phyloP scores from a whole-genome alignment of 768 basidiomycete species.

The Hericium erinaceus region DNA sequence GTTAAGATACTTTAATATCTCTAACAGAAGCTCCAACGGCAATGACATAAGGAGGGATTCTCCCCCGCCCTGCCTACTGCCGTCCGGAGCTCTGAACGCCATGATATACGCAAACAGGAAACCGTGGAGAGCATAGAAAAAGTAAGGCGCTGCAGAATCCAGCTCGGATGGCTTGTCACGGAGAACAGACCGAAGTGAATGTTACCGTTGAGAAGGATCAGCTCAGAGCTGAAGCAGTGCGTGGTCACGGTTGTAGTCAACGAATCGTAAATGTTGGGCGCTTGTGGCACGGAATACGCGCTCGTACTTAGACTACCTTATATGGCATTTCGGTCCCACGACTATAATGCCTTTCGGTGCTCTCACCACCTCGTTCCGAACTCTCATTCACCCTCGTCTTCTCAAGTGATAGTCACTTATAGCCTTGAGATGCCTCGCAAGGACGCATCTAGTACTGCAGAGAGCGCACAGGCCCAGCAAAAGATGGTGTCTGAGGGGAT shows the following conservation, averaged over 20 bases:
- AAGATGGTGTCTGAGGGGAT: constrained; percentile 77
- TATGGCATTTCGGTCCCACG: too few species aligned
- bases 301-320: too few species aligned
- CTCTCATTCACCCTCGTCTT: neutral
- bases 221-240: too few species aligned
- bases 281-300: too few species aligned
- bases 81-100: neutral
- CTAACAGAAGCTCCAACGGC: neutral
- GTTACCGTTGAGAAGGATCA: too few species aligned
- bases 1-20: neutral
- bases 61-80: too few species aligned
- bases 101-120: neutral
- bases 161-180: too few species aligned
- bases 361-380: neutral
- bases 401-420: neutral
- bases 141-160: too few species aligned
- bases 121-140: neutral
- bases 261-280: too few species aligned
- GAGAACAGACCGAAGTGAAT: too few species aligned
- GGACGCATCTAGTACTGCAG: constrained; percentile 42
- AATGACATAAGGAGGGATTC: neutral
- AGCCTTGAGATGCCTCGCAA: constrained; percentile 54
- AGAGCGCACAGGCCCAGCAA: constrained; percentile 71
- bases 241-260: too few species aligned
- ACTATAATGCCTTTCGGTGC: too few species aligned